Evolutionary conservation across 2,329 filamentous ascomycete genomes (phyloP).

Genomic region (Venturia nashicola): DNA sequence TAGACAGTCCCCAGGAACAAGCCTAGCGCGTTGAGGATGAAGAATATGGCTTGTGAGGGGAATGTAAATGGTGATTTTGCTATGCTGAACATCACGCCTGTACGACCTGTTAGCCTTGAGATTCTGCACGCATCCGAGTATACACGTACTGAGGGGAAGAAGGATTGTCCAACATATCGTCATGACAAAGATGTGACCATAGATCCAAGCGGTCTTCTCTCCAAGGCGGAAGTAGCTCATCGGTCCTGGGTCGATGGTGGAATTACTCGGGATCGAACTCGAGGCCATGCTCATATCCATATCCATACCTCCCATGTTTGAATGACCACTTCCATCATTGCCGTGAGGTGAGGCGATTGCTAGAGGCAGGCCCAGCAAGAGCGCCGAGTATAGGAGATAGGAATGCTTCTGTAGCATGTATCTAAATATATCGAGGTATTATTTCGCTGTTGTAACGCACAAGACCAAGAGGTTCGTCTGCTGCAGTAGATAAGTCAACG

Average conservation of each 20-base stretch:
- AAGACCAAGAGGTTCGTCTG: not conserved
- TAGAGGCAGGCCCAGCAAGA: conserved; percentile 4
- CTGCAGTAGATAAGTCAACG: not conserved
- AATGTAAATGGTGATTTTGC: conserved; percentile 65
- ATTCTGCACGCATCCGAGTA: conserved; percentile 14
- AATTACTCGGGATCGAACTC: not conserved
- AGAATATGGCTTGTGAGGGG: conserved; percentile 47
- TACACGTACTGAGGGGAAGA: conserved; percentile 54
- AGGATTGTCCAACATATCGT: conserved; percentile 58
- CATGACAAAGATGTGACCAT: conserved; percentile 62
- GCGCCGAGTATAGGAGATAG: not conserved
- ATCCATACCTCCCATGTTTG: conserved; percentile 3
- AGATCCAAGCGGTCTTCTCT: conserved; percentile 44
- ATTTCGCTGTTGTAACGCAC: not conserved
- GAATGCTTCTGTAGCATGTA: conserved; percentile 4
- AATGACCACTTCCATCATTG: not conserved
- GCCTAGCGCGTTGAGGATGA: conserved; percentile 28
- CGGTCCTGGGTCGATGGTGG: not conserved
- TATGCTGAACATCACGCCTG: conserved; percentile 78
- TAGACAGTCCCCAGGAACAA: conserved; percentile 40
- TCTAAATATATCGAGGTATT: not conserved
- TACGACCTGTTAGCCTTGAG: conserved; percentile 13
- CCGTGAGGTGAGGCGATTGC: conserved; percentile 5
- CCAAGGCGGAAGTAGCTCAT: conserved; percentile 46
- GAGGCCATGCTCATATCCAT: not conserved